Conservation (phyloP, 345 rosid genomes). For the Noccaea caerulescens region DNA sequence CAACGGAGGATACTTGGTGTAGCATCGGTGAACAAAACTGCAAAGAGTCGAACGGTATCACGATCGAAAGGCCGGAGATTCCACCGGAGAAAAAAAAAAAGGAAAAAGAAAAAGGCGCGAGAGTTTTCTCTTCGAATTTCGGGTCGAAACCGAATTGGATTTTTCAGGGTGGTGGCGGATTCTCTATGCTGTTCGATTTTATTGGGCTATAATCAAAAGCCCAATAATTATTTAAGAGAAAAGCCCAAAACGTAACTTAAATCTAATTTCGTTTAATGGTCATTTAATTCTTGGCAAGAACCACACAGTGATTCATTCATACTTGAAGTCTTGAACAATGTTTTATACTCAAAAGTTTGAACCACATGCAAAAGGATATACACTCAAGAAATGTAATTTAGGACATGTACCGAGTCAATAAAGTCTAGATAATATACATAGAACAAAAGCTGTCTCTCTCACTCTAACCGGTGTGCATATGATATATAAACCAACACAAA, state of each 20-base stretch:
- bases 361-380: background rate
- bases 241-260: conserved; percentile 9
- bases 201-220: conserved; percentile 9
- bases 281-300: no score
- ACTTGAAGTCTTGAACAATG: background rate
- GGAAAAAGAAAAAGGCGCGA: background rate
- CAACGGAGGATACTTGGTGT: conserved; percentile 32
- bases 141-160: no score
- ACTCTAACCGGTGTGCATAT: background rate
- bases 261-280: no score
- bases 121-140: background rate
- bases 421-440: conserved; percentile 33
- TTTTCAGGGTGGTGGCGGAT: background rate
- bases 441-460: conserved; percentile 34
- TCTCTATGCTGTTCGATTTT: background rate
- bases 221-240: background rate
- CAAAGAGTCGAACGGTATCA: background rate
- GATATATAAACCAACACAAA: conserved; percentile 22
- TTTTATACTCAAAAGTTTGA: background rate
- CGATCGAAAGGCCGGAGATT: conserved; percentile 1
- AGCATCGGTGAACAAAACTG: conserved; percentile 4
- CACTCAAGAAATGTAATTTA: background rate
- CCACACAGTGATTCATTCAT: no score
- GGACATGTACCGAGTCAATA: conserved; percentile 9
- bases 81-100: background rate